phyloP scores from a whole-genome alignment of 2,329 filamentous ascomycete genomes.

The Alternaria sp. region DNA sequence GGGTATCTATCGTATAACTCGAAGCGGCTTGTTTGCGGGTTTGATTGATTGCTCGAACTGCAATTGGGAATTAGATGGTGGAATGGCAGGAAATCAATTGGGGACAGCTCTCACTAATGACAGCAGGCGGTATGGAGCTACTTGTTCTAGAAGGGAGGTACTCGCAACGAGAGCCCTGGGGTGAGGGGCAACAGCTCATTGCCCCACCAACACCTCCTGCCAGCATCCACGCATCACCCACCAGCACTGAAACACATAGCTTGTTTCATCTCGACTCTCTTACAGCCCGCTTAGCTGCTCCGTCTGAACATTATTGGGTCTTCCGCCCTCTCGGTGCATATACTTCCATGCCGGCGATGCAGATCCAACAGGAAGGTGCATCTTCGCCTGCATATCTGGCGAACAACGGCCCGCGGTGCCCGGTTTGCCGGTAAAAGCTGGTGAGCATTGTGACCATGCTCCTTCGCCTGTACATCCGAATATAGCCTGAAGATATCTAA shows the following conservation, averaged over 20 bases:
- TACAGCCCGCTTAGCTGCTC: slow-evolving; percentile 12
- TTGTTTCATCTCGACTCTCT: slow-evolving; percentile 24
- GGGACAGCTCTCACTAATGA: slow-evolving; percentile 12
- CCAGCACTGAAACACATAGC: slow-evolving; percentile 17
- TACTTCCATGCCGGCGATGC: neutral
- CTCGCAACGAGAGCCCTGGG: slow-evolving; percentile 13
- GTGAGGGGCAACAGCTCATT: slow-evolving; percentile 28
- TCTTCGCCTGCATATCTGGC: slow-evolving; percentile 12
- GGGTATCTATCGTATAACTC: neutral
- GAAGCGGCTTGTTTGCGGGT: neutral
- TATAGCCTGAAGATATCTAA: neutral
- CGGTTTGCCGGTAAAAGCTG: neutral
- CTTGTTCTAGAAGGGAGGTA: slow-evolving; percentile 17
- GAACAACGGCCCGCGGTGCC: neutral
- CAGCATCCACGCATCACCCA: slow-evolving; percentile 21
- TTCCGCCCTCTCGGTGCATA: neutral
- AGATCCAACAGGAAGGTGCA: neutral
- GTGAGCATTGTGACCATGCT: neutral
- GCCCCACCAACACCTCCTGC: slow-evolving; percentile 18
- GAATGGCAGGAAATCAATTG: neutral
- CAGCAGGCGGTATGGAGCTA: slow-evolving; percentile 9
- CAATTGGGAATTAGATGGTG: neutral
- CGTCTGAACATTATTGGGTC: slow-evolving; percentile 2
- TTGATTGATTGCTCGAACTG: neutral
- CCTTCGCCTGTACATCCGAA: neutral